phyloP scores from a whole-genome alignment of 768 basidiomycete species.

The Xerocomus spinulosus region DNA sequence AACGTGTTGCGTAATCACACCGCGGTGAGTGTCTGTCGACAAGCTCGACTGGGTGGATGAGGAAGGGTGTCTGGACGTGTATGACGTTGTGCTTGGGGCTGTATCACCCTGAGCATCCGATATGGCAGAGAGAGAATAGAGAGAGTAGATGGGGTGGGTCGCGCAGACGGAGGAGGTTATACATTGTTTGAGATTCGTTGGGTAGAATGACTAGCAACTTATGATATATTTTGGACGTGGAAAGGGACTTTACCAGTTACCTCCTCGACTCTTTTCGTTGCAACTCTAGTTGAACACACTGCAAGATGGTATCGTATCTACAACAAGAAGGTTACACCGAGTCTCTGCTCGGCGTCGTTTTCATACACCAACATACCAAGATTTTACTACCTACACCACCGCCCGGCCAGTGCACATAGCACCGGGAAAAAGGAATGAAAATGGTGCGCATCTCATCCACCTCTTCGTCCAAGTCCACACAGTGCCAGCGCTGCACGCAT shows the following conservation, averaged over 20 bases:
- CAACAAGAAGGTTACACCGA: no score
- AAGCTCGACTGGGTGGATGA: constrained; percentile 59
- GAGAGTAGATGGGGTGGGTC: constrained; percentile 51
- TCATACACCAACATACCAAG: neutral
- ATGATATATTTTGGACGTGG: no score
- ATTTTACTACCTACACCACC: neutral
- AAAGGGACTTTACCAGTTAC: no score
- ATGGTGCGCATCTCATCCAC: constrained; percentile 8
- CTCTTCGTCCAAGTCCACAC: constrained; percentile 46
- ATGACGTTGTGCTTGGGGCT: constrained; percentile 77
- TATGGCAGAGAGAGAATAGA: constrained; percentile 47
- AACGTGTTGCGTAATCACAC: constrained; percentile 55
- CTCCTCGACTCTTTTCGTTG: no score
- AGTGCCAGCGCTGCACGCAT: constrained; percentile 67
- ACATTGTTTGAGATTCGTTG: constrained; percentile 71
- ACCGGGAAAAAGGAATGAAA: neutral
- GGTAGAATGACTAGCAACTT: no score
- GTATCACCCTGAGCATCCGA: constrained; percentile 66
- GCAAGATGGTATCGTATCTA: neutral
- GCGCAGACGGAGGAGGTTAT: constrained; percentile 69
- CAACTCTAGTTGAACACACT: no score
- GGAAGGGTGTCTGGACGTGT: constrained; percentile 20
- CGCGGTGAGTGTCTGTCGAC: constrained; percentile 41
- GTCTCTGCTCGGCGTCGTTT: neutral
- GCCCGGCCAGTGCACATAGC: neutral